Base-by-base conservation (phyloP, 257 asterid species). In the Pogostemon cablin region DNA sequence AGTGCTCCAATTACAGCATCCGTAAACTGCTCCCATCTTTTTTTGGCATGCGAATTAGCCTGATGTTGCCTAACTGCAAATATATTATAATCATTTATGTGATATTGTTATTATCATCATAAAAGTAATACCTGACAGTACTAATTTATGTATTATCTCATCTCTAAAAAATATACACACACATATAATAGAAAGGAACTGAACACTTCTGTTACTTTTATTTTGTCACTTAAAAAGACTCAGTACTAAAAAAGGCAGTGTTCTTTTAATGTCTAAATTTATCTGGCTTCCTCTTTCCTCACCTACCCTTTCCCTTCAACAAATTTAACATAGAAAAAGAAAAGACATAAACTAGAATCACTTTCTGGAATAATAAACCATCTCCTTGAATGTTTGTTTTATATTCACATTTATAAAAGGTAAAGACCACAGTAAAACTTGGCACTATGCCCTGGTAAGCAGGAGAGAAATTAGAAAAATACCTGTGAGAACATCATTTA, bases 1-100 rank as follows among this genome's bases (percentile, higher is more conserved):
- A 91, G 86, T 81, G 95, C 79, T 79, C 75, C 80, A 58, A 95
- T 95, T 43, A 91, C 92, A 71, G 98, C 86, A 85, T 95, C 99
- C 58, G 99, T 95, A 78, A 95, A 91, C 77, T 84, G 92, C 80
- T 95, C 99, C 99, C 99, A 95, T 42, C 99, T 98, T 69, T 83
- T 95, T 63, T 83, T 89, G 70, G 99, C 93, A 83, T 95, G 99
- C 68, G 92, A 91, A 81, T 89, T 95, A 59, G 99, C 97, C 76
- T 91, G 92, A 67, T 88, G 93, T 58, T 89, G 84, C 81, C 88
- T 88, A 62, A 95, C 99, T 90, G 95, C 41, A 83, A 64, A 75
- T 40, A 71, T 43, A 62, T 53, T 39, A 68, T 46, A 50, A 52
- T 9, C 43, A 42, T 63, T n/a, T 46, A 55, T 66, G 34, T 67